Evolutionary conservation across 2,329 filamentous ascomycete genomes (phyloP).

Genomic region (Epicoccum sorghinum): DNA sequence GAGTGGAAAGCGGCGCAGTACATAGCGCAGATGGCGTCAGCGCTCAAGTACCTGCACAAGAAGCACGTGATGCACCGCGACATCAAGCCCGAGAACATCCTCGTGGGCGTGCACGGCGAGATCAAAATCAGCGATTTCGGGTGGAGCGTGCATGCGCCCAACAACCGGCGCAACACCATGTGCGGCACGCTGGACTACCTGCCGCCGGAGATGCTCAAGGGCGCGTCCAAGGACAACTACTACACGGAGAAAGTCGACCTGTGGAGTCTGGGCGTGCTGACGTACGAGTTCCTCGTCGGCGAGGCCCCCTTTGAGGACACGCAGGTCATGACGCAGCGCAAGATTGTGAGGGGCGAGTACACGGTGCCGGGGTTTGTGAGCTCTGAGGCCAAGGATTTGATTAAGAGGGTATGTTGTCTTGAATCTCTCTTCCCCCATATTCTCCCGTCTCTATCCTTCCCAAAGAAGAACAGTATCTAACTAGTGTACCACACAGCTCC

Average conservation of each 20-base stretch:
- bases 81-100: constrained; percentile 97
- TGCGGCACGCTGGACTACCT: constrained; percentile 98
- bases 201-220: constrained; percentile 95
- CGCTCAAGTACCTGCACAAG: constrained; percentile 87
- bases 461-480: too few relatives aligned
- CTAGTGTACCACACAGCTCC: constrained; percentile 49
- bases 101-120: constrained; percentile 94
- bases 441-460: too few relatives aligned
- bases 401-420: constrained; percentile 75
- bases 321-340: constrained; percentile 88
- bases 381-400: constrained; percentile 86
- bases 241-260: constrained; percentile 96
- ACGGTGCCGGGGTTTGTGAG: constrained; percentile 89
- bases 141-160: constrained; percentile 97
- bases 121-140: constrained; percentile 99
- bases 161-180: constrained; percentile 91
- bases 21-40: constrained; percentile 88
- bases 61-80: constrained; percentile 98
- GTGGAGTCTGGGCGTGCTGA: constrained; percentile 93
- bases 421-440: not conserved
- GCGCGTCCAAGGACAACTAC: constrained; percentile 79
- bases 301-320: constrained; percentile 98
- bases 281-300: constrained; percentile 94
- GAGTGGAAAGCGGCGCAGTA: constrained; percentile 89
- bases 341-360: constrained; percentile 91